Conservation (phyloP, 129 eudicot species). For the Flaveria trinervia region DNA sequence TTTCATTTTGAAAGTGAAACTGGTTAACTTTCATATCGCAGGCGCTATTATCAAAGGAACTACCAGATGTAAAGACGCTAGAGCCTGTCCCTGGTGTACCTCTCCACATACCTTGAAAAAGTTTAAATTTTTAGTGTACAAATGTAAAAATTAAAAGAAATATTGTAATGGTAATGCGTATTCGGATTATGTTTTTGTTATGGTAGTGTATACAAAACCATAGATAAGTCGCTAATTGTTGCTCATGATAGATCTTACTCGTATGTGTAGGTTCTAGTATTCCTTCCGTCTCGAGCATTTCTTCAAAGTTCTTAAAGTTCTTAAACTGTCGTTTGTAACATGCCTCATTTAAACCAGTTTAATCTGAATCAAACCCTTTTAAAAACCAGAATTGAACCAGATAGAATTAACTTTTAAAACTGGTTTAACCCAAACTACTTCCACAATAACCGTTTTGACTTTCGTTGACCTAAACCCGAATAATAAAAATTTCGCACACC, state of each 20-base stretch:
- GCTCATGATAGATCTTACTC: background rate
- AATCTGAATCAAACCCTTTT: too few relatives aligned
- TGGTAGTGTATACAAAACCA: constrained; percentile 1
- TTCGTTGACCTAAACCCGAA: too few relatives aligned
- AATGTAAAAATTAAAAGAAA: background rate
- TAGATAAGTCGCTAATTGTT: background rate
- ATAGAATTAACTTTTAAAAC: too few relatives aligned
- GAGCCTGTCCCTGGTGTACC: constrained; percentile 85
- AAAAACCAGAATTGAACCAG: too few relatives aligned
- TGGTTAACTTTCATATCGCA: constrained; percentile 34
- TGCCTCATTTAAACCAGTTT: too few relatives aligned
- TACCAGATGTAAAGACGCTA: constrained; percentile 61
- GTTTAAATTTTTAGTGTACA: background rate
- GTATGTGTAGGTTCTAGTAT: background rate
- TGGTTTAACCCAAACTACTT: too few relatives aligned
- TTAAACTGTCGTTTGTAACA: too few relatives aligned
- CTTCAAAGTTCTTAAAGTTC: too few relatives aligned
- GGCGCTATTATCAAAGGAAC: constrained; percentile 61
- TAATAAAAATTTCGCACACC: too few relatives aligned
- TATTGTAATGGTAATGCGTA: background rate
- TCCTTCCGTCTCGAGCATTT: background rate
- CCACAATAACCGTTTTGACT: too few relatives aligned
- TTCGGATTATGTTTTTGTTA: background rate
- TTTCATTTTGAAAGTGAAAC: background rate
- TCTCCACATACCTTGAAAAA: constrained; percentile 43